Conservation (phyloP, 345 rosid species). For the Eucalyptus albens region DNA sequence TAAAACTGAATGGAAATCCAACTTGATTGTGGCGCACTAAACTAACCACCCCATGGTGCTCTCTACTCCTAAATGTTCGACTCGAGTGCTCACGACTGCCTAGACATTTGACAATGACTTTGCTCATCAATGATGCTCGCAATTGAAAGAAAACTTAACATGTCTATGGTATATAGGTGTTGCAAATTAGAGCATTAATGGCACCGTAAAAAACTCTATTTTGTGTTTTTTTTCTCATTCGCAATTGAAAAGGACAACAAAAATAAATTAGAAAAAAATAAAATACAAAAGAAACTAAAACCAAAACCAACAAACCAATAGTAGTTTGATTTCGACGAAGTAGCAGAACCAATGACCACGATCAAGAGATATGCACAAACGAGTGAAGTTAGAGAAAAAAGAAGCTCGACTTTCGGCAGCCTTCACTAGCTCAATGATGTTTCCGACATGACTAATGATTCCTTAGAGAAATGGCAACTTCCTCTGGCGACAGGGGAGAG, state of each 20-base stretch:
- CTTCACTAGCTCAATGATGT: too few species aligned
- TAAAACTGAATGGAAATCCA: neutral
- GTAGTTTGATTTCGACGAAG: too few species aligned
- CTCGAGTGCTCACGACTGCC: accelerated
- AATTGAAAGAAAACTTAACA: neutral
- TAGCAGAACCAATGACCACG: too few species aligned
- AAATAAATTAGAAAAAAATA: neutral
- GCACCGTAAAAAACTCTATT: neutral
- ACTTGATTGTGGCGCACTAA: neutral
- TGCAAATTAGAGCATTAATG: neutral
- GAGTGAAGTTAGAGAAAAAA: too few species aligned
- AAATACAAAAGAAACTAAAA: too few species aligned
- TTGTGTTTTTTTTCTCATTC: neutral
- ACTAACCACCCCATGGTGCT: neutral
- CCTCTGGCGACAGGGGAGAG: too few species aligned
- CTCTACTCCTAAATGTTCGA: neutral
- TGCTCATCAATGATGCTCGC: neutral
- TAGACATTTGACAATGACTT: neutral
- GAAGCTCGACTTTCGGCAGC: accelerated
- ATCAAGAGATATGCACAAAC: too few species aligned
- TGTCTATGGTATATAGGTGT: neutral
- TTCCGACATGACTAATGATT: too few species aligned
- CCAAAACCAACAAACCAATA: too few species aligned
- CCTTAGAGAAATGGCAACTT: too few species aligned
- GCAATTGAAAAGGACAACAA: neutral